phyloP scores from a whole-genome alignment of 345 rosid genomes.

The Euphorbia pulcherrima region DNA sequence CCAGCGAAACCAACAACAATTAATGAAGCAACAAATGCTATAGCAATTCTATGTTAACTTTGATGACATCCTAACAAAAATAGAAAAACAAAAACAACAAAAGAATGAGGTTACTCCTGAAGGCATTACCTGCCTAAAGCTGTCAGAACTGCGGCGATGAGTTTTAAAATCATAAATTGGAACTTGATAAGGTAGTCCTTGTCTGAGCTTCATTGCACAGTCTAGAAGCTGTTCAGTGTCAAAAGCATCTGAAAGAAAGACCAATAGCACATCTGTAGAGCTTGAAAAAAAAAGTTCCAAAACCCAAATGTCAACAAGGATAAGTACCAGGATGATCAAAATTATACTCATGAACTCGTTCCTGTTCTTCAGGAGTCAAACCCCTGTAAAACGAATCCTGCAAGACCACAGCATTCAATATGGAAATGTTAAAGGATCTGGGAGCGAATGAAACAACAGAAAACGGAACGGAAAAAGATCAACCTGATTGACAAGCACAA shows the following conservation, averaged over 20 bases:
- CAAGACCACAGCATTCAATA: constrained; percentile 7
- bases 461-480: background rate
- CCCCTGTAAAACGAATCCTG: constrained; percentile 98
- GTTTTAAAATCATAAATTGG: constrained; percentile 91
- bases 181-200: constrained; percentile 76
- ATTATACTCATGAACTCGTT: constrained; percentile 88
- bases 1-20: background rate
- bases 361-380: constrained; percentile 66
- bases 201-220: constrained; percentile 63
- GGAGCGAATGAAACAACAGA: too few relatives aligned
- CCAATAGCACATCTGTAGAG: background rate
- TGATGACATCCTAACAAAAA: background rate
- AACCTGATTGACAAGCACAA: constrained; percentile 90
- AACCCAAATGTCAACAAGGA: background rate
- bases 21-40: background rate
- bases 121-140: constrained; percentile 74
- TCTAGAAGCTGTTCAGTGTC: constrained; percentile 97
- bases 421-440: too few relatives aligned
- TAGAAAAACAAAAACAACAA: background rate
- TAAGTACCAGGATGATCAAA: constrained; percentile 92
- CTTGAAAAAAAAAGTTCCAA: background rate
- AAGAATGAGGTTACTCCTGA: background rate
- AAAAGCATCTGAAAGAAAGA: constrained; percentile 66
- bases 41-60: too few relatives aligned
- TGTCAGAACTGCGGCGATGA: constrained; percentile 74